Base-by-base conservation (phyloP, 1,139 yeast genomes). In the Meyerozyma elateridarum region DNA sequence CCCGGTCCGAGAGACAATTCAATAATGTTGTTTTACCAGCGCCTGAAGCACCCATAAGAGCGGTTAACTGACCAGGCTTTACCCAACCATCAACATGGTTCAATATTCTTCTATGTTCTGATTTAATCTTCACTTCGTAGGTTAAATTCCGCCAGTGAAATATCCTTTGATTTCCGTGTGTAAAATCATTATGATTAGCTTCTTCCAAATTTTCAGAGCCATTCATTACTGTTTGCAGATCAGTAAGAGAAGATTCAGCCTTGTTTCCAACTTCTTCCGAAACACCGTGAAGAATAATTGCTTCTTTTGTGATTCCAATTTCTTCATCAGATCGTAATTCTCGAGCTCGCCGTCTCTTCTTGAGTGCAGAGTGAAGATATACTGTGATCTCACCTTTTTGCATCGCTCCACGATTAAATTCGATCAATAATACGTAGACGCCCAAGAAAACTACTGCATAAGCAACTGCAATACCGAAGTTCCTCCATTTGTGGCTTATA, bases 61-160 rank as follows among this genome's bases (percentile, higher is more conserved):
- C 37, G n/a, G 51, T 46, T n/a, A 46, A 42, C 27, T 45, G 48
- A 8, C 51, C 51, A 4, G 51, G 51, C 26, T 44, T 44, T 13
- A 45, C 36, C 56, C 56, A 52, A 25, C 46, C 46, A 28, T 39
- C 41, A 29, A 45, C 30, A 40, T 33, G 35, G 15, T 43, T 51
- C 20, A 57, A 62, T 37, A 53, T 41, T 9, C 37, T 31, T 31
- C 51, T 40, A n/a, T 46, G 47, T 18, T 44, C 49, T 12, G 39
- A 31, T 34, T 46, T 44, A 13, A 45, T 40, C 29, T 42, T 44
- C 19, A 46, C 46, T 5, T 38, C 33, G 39, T 62, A 61, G 31
- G 60, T 52, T 36, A 68, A 54, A 39, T 65, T 40, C 38, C 59
- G 53, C 75, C 75, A 69, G 33, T 63, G 56, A 62, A 18, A 59